These are phyloP conservation scores for Nannizziopsis barbatae DNA, from an alignment of 2,329 filamentous ascomycete genomes.

Conservation along the genomic window DNA sequence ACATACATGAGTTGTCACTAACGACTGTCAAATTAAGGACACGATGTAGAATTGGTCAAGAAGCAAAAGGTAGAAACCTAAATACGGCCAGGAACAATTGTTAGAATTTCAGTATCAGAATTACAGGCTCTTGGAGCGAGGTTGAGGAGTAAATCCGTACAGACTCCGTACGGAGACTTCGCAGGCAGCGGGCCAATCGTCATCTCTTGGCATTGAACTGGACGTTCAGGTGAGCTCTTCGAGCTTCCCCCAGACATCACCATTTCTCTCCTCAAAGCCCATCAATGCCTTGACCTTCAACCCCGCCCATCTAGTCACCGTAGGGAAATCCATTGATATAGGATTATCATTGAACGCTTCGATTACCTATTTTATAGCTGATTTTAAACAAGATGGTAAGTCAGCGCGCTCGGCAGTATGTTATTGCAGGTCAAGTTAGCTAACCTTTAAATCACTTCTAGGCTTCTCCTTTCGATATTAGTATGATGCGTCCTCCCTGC, in stretches of 20 bases:
- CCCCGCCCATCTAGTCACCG: neutral
- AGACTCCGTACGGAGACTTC: too few relatives aligned
- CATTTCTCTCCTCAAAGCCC: neutral
- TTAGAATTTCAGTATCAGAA: too few relatives aligned
- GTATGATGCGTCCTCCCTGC: constrained; percentile 41
- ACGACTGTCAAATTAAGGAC: too few relatives aligned
- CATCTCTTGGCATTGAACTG: constrained; percentile 19
- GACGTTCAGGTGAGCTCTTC: constrained; percentile 13
- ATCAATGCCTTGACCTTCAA: too few relatives aligned
- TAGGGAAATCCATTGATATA: neutral
- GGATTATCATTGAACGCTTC: neutral
- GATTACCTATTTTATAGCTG: neutral
- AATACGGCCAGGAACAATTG: too few relatives aligned
- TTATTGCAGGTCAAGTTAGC: neutral
- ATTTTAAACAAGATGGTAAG: constrained; percentile 5
- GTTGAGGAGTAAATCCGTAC: too few relatives aligned
- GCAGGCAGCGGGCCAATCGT: constrained; percentile 23
- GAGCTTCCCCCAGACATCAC: constrained; percentile 5
- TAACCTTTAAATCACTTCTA: constrained; percentile 29
- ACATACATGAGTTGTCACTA: too few relatives aligned
- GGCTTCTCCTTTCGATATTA: constrained; percentile 92
- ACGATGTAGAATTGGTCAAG: too few relatives aligned
- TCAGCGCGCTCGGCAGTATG: too few relatives aligned
- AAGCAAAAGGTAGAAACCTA: too few relatives aligned
- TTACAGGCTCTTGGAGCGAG: too few relatives aligned